Percentiles rank a stretch among this genome's conserved stretches.
Evolutionary conservation across 371 early-diverging fungal genomes (phyloP).

Genomic region (Zancudomyces culisetae): DNA sequence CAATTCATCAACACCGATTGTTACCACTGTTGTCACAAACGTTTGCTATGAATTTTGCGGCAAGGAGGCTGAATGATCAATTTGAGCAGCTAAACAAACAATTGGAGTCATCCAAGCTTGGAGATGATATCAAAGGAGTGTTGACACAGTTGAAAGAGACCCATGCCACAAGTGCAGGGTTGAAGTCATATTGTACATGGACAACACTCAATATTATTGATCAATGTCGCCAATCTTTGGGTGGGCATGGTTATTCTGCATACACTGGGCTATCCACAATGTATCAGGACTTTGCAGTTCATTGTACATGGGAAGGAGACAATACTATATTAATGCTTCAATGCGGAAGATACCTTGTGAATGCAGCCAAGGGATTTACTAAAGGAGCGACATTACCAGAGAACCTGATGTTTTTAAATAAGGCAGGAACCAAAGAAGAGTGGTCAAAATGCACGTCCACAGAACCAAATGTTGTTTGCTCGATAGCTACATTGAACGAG

Average conservation of each 20-base stretch:
- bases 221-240: conserved; percentile 74
- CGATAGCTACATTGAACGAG: conserved; percentile 43
- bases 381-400: conserved; percentile 54
- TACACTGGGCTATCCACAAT: conserved; percentile 74
- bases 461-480: conserved; percentile 29
- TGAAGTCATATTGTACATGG: conserved; percentile 93
- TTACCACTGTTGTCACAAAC: conserved; percentile 78
- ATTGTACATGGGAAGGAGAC: conserved; percentile 87
- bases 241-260: conserved; percentile 83
- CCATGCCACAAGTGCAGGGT: conserved; percentile 77
- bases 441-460: conserved; percentile 8
- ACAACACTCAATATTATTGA: conserved; percentile 68
- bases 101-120: conserved; percentile 43
- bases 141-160: conserved; percentile 73
- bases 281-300: conserved; percentile 79
- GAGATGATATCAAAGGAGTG: conserved; percentile 37
- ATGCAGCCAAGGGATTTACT: conserved; percentile 54
- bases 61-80: conserved; percentile 56
- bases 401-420: conserved; percentile 57
- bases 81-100: conserved; percentile 55
- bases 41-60: conserved; percentile 79
- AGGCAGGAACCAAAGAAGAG: conserved; percentile 4
- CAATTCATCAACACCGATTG: conserved; percentile 79
- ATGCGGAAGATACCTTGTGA: conserved; percentile 71
- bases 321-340: conserved; percentile 82